A percentile compares a stretch with the other conserved stretches of the same genome.
These are phyloP conservation scores for Fimicolochytrium jonesii DNA, from an alignment of 192 early-diverging fungal genomes.

Conservation along the genomic window DNA sequence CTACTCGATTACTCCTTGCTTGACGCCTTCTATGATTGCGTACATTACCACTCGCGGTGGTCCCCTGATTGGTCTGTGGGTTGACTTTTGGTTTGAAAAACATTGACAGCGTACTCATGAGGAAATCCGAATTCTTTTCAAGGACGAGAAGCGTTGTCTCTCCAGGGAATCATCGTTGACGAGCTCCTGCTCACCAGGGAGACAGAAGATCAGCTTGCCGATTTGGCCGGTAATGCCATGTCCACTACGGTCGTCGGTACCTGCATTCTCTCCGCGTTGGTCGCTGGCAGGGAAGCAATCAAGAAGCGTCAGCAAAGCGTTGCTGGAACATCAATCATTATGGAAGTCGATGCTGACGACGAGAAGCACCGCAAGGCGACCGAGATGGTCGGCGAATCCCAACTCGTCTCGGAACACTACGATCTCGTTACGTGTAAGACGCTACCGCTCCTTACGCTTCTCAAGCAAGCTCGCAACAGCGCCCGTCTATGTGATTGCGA, in stretches of 20 bases:
- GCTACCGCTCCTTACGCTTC: neutral
- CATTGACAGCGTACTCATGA: no score
- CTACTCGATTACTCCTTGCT: constrained; percentile 34
- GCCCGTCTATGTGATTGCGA: constrained; percentile 39
- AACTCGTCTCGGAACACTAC: constrained; percentile 9
- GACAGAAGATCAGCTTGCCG: constrained; percentile 36
- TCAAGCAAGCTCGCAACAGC: constrained; percentile 16
- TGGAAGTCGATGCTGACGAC: neutral
- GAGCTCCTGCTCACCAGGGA: constrained; percentile 42
- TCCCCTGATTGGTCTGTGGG: constrained; percentile 32
- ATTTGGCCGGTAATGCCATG: constrained; percentile 51
- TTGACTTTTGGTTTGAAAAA: neutral
- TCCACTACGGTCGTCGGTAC: constrained; percentile 43
- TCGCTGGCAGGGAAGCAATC: constrained; percentile 8
- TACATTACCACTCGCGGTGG: constrained; percentile 44
- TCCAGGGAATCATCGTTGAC: constrained; percentile 41
- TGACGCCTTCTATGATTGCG: constrained; percentile 43
- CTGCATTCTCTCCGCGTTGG: constrained; percentile 36
- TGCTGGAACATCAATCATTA: neutral
- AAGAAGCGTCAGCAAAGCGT: no score
- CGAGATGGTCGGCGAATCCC: constrained; percentile 18
- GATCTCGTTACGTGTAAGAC: constrained; percentile 6
- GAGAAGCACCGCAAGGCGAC: neutral
- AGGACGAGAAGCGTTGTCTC: constrained; percentile 30
- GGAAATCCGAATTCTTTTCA: no score